Conservation (phyloP, 768 basidiomycete species). For the Tricholoma hemisulphureum region DNA sequence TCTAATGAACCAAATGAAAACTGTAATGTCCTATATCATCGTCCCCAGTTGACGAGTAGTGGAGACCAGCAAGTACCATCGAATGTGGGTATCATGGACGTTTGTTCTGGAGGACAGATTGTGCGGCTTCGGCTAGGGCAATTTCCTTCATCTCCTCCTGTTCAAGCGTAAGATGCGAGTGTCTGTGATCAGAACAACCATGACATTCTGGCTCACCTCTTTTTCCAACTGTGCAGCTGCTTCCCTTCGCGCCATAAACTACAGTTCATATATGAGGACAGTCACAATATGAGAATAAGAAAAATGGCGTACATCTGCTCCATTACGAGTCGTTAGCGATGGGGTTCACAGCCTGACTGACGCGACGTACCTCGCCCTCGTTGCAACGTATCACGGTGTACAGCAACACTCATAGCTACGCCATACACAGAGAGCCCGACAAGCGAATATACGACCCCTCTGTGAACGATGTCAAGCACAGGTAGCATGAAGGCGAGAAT, state of each 20-base stretch:
- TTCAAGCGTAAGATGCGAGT: neutral
- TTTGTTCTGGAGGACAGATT: constrained; percentile 25
- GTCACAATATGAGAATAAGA: neutral
- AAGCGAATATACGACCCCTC: constrained; percentile 53
- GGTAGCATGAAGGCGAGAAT: constrained; percentile 20
- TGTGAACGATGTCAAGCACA: constrained; percentile 49
- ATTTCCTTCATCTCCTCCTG: constrained; percentile 42
- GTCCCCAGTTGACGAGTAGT: neutral
- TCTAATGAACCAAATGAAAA: too few species aligned
- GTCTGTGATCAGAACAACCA: too few species aligned
- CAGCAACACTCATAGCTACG: constrained; percentile 47
- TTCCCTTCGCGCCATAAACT: constrained; percentile 37
- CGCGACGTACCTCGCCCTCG: constrained; percentile 51
- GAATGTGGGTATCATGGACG: neutral
- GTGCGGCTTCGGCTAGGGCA: constrained; percentile 41
- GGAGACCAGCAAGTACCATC: neutral
- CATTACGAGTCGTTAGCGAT: constrained; percentile 7
- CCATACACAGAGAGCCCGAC: constrained; percentile 53
- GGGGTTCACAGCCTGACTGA: neutral
- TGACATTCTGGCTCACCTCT: constrained; percentile 24
- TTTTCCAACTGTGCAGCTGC: constrained; percentile 25
- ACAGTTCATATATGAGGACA: neutral
- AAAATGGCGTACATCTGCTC: constrained; percentile 30
- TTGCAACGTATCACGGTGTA: constrained; percentile 54
- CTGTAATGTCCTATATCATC: too few species aligned